Evolutionary conservation across 192 early-diverging fungal species (phyloP).

Genomic region (Backusella luteola): DNA sequence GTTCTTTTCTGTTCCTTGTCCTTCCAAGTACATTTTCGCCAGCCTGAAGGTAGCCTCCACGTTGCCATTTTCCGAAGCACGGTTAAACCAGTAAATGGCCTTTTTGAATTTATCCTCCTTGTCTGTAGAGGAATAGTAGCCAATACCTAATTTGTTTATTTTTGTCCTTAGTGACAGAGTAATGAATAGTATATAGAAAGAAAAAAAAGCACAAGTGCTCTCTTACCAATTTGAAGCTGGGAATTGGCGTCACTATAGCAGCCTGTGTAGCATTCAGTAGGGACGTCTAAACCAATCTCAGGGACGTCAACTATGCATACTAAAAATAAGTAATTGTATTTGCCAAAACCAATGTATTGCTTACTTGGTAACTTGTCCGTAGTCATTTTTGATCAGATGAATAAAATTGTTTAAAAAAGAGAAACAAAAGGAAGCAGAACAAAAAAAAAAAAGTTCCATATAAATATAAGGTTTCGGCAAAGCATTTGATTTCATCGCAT

Average conservation of each 20-base stretch:
- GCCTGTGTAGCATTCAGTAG: background rate
- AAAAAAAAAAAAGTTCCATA: too few relatives aligned
- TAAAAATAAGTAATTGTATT: too few relatives aligned
- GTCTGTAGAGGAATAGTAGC: too few relatives aligned
- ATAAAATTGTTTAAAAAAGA: too few relatives aligned
- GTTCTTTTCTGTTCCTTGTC: background rate
- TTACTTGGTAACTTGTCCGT: too few relatives aligned
- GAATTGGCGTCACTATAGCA: background rate
- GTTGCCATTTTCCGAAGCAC: background rate
- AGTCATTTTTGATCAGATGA: too few relatives aligned
- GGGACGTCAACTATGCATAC: background rate
- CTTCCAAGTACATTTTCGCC: background rate
- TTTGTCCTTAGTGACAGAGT: too few relatives aligned
- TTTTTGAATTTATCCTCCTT: background rate
- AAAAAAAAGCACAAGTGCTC: background rate
- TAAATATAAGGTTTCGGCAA: background rate
- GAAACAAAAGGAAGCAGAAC: too few relatives aligned
- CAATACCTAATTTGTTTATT: too few relatives aligned
- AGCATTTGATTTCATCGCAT: background rate
- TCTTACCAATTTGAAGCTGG: background rate
- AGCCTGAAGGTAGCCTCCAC: background rate
- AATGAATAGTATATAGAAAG: background rate
- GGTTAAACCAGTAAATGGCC: background rate
- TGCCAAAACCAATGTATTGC: too few relatives aligned
- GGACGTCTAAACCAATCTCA: background rate